Evolutionary conservation across 257 asterid genomes (phyloP), one percentile per base, ranked within the genome.

Genomic region (Solanum sejunctum): DNA sequence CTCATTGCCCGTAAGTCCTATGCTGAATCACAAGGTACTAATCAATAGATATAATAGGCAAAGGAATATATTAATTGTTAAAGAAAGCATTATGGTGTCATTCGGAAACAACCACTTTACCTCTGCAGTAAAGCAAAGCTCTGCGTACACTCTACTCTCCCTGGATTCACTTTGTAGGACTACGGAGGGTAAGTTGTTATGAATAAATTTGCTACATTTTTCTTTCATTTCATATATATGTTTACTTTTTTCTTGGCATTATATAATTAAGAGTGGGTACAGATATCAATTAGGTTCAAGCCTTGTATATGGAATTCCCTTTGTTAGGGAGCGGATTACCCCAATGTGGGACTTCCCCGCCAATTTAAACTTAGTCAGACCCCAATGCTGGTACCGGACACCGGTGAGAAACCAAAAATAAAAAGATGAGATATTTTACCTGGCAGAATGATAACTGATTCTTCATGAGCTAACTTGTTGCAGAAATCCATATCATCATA

Each of bases 401-500:
- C 32, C 66, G 8, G 32, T 58, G 66, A n/a, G 3, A n/a, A n/a
- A n/a, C 10, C 21, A n/a, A 4, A n/a, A 58, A 20, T 20, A 4
- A 20, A 23, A 58, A 58, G 66, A 60, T 13, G 54, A 28, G 10
- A 12, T 11, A 55, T 64, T 45, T 84, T 79, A 94, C 98, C 98
- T 88, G 98, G 98, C 83, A 93, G 84, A 80, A 90, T 60, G 56
- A 93, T 21, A 49, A 92, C 90, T 1, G 95, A 90, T 88, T 94
- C 96, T 91, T 94, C 98, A n/a, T 84, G 86, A 23, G 96, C 95
- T 6, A 94, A 92, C 87, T 87, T 92, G 58, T 89, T 39, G 41
- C 94, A 91, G 84, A 94, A 94, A 32, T 93, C 97, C 89, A 89
- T 66, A 87, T 94, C 97, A 66, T 92, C 93, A 20, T 83, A 83